Base-by-base conservation (phyloP, 1,139 yeast species). In the Diutina siamensis region DNA sequence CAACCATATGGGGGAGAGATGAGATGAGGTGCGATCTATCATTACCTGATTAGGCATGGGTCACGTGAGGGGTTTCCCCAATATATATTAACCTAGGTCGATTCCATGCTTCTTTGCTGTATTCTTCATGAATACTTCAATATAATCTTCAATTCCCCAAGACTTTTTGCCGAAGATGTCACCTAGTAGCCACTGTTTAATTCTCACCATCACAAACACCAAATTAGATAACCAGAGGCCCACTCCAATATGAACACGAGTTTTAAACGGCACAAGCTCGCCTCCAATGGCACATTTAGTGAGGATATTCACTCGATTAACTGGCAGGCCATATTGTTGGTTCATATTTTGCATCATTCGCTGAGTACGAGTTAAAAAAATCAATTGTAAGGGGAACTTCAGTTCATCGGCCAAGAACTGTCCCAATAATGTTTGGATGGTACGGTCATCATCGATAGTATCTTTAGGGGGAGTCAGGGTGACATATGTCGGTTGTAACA, bases 321-420 rank as follows among this genome's bases (percentile, higher is more conserved):
- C 83, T 0, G 92, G 92, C 19, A 86, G 76, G 3, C 83, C 87
- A 58, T 76, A 76, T 46, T 64, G 65, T 52, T 76, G 77, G 57
- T 84, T 84, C 53, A 81, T 61, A 35, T 79, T 80, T 58, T 83
- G 92, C 47, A 84, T 72, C 67, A 83, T 82, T 48, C 89, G 65
- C 82, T 81, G 80, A 10, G 86, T 72, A 54, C 92, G 65, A 45
- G 84, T 78, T 13, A 84, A 61, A 53, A 84, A 82, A 31, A 81
- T 67, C 46, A 84, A 60, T 47, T 78, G 81, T 48, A 78, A 61
- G 1, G 94, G 94, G 57, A 84, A 78, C 57, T 74, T 75, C 46
- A 74, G 74, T 15, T 80, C 71, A 55, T 83, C 88, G 47, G 74
- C 62, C 49, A 84, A 66, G 52, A 84, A 78, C 18, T 38, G 18